A percentile compares a stretch with the other conserved stretches of the same genome.
phyloP scores from a whole-genome alignment of 2,329 filamentous ascomycete species.

The Monilinia fructigena region DNA sequence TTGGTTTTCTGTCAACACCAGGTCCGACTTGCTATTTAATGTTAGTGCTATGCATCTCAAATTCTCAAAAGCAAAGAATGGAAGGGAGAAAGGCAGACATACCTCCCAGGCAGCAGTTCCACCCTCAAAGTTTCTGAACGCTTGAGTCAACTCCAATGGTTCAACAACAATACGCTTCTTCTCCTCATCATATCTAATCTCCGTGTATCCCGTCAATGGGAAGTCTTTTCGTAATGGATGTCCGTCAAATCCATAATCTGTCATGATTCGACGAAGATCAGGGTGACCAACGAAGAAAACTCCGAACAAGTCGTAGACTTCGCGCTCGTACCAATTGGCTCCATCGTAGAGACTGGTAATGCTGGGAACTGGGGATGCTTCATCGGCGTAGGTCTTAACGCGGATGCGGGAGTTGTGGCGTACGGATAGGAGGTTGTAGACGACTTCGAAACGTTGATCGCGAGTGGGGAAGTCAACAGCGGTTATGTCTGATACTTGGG shows the following conservation, averaged over 20 bases:
- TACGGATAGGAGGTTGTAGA: conserved; percentile 95
- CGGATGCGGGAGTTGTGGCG: conserved; percentile 95
- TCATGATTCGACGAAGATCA: conserved; percentile 96
- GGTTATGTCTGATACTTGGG: conserved; percentile 87
- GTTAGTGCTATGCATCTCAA: conserved; percentile 27
- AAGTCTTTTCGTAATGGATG: conserved; percentile 98
- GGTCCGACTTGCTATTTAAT: conserved; percentile 62
- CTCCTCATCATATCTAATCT: conserved; percentile 97
- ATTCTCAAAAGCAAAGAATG: conserved; percentile 33
- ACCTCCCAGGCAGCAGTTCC: conserved; percentile 72
- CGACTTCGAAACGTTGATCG: conserved; percentile 93
- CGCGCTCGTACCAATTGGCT: conserved; percentile 97
- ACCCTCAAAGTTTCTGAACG: conserved; percentile 97
- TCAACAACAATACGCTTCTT: conserved; percentile 99
- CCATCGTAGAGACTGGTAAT: conserved; percentile 85
- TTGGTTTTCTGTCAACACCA: conserved; percentile 76
- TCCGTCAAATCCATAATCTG: conserved; percentile 97
- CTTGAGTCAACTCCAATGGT: conserved; percentile 95
- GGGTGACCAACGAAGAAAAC: conserved; percentile 96
- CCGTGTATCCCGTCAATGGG: conserved; percentile 95
- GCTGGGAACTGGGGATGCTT: conserved; percentile 89
- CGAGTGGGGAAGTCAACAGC: conserved; percentile 94
- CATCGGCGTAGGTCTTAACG: conserved; percentile 98
- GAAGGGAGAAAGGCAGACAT: conserved; percentile 45
- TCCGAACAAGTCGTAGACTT: conserved; percentile 96